A percentile compares a stretch with the other conserved stretches of the same genome.
phyloP scores from a whole-genome alignment of 2,329 filamentous ascomycete genomes.

The Epichloe sibirici region DNA sequence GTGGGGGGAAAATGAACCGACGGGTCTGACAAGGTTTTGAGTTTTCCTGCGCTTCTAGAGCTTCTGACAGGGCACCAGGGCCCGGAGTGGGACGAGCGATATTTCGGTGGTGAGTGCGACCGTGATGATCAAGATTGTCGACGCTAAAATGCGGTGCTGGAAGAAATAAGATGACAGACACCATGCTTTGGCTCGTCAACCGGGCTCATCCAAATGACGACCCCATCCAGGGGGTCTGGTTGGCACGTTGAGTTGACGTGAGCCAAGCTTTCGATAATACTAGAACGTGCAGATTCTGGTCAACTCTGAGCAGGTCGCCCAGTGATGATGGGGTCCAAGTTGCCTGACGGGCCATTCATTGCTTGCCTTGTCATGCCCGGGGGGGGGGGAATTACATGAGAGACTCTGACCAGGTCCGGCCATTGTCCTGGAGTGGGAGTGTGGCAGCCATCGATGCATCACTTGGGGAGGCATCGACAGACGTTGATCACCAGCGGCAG shows the following conservation, averaged over 20 bases:
- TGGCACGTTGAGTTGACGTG: background rate
- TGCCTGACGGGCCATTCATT: background rate
- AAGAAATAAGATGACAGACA: constrained; percentile 1
- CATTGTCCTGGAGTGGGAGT: background rate
- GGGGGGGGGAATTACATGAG: too few species aligned
- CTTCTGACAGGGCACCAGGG: constrained; percentile 2
- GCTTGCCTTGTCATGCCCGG: too few species aligned
- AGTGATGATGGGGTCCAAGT: background rate
- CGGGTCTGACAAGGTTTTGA: background rate
- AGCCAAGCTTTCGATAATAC: background rate
- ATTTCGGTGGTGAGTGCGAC: background rate
- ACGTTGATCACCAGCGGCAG: constrained; percentile 1
- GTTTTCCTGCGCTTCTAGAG: constrained; percentile 3
- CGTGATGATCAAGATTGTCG: constrained; percentile 5
- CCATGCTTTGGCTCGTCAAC: background rate
- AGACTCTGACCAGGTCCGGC: too few species aligned
- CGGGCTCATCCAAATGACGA: background rate
- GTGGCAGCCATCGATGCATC: background rate
- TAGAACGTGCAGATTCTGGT: background rate
- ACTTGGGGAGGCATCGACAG: background rate
- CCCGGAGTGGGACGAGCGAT: constrained; percentile 3
- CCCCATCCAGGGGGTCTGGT: background rate
- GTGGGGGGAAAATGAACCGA: background rate
- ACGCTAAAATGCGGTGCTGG: constrained; percentile 3
- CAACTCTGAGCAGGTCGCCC: background rate